Evolutionary conservation across 805 yeast species (phyloP), one percentile per base, ranked within the genome.

Genomic region (Debaryomyces tyrocola): DNA sequence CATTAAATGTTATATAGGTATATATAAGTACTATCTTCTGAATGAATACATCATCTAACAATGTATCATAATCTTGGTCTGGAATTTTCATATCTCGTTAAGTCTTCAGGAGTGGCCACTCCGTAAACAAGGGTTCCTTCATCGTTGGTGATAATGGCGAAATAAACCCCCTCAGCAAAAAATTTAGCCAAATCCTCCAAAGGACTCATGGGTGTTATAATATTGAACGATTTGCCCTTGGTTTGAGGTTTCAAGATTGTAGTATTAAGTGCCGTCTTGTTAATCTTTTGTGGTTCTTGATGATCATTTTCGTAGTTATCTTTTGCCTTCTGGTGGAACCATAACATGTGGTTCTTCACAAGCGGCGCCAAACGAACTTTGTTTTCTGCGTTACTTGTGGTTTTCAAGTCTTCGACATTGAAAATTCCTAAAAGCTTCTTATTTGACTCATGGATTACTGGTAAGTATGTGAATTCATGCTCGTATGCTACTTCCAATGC

Each of bases 401-500:
- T 70, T 55, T 63, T 71, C 58, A 63, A 65, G 59, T 49, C 74
- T 66, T 50, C 79, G 48, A 64, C 77, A 56, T 65, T 78, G 44
- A 72, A 73, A 6, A 83, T 82, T 7, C 82, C 75, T 43, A 81
- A 65, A 36, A 76, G 59, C 48, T 72, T 67, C 48, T 73, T 70
- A 50, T 70, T 71, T 31, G 60, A 52, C 42, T 80, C 78, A 47
- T 69, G 72, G 37, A 79, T 73, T 4, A 81, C 83, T 2, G 84
- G 84, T 42, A 80, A 67, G 54, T 70, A 74, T 9, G 80, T 74
- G 59, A 77, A 80, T 48, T 76, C 77, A 53, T 78, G 66, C 56
- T 81, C 85, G 48, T 68, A 79, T n/a, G 83, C 72, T 33, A 79
- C 64, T 52, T 79, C 84, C 29, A 78, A 62, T 9, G 84, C 85